These are phyloP conservation scores for Rostrohypoxylon terebratum DNA, from an alignment of 495 filamentous ascomycete genomes.

Conservation along the genomic window DNA sequence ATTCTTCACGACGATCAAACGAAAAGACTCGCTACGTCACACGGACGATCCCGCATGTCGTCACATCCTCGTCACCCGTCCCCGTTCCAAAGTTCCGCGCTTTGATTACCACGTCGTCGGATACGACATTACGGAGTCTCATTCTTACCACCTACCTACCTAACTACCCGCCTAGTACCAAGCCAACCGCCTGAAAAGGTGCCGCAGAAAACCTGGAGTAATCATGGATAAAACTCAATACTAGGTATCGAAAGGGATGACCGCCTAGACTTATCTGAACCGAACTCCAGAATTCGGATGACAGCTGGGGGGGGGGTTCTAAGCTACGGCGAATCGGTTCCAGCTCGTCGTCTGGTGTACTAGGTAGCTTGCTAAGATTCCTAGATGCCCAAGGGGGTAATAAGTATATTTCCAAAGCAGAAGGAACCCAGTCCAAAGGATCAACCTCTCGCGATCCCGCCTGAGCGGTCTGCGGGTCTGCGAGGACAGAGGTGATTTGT, in stretches of 20 bases:
- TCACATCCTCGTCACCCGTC: neutral
- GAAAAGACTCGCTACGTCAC: neutral
- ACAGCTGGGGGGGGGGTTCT: neutral
- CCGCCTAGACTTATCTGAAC: neutral
- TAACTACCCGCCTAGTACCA: too few relatives aligned
- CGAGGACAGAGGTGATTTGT: slow-evolving; percentile 24
- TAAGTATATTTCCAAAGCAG: neutral
- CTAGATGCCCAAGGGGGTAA: too few relatives aligned
- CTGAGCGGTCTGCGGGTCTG: slow-evolving; percentile 30
- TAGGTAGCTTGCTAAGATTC: too few relatives aligned
- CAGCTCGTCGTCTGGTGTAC: neutral
- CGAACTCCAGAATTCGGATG: neutral
- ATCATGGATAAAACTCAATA: slow-evolving; percentile 3
- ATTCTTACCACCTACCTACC: neutral
- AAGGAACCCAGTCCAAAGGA: neutral
- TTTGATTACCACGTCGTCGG: slow-evolving; percentile 3
- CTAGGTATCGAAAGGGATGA: slow-evolving; percentile 13
- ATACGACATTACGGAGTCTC: slow-evolving; percentile 7
- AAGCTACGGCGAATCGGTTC: neutral
- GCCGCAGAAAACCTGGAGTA: neutral
- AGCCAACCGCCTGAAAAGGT: too few relatives aligned
- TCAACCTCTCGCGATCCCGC: slow-evolving; percentile 17
- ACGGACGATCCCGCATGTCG: neutral
- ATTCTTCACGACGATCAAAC: neutral
- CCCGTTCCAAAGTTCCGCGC: neutral